Base-by-base conservation (phyloP, 805 yeast genomes). In the Candida saitoana region DNA sequence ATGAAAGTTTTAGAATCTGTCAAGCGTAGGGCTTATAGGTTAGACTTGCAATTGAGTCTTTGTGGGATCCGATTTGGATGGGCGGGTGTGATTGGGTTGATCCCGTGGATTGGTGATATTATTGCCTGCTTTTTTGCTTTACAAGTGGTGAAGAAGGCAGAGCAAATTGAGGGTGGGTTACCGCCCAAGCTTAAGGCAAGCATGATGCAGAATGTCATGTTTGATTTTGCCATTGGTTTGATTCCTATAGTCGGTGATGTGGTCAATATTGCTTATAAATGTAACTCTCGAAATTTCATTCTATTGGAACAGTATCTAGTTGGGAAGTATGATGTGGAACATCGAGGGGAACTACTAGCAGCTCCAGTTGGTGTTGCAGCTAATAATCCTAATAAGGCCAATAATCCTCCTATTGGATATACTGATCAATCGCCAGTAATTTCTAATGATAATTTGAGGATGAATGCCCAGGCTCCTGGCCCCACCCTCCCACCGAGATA, bases 161-260 rank as follows among this genome's bases (percentile, higher is more conserved):
- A 50, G 24, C 18, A 49, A 25, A 56, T 69, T 18, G 67, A 63
- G 20, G 73, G 72, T 1, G 73, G 73, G 4, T 51, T 69, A 20
- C 73, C 73, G 0, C 15, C 50, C 1, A 14, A 33, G 2, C 41
- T 69, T 36, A 54, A 56, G 29, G 60, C 52, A 56, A 49, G 49
- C 38, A 67, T 69, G 73, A 56, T 61, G 56, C 56, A 60, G n/a
- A 69, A 69, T 46, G 58, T 67, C 7, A 49, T 52, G n/a, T 53
- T 67, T 46, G 74, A 69, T 46, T 68, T 69, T 48, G 62, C 56
- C 1, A 60, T 68, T 30, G 73, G 73, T 3, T 55, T 68, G 48
- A 79, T 86, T 33, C 96, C 96, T 1, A 51, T 87, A 24, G 79
- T 86, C 20, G 96, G 96, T 18, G 88, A 82, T 51, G 57, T 85